Evolutionary conservation across 208 protist species (phyloP).

Genomic region (Trichomonas tenax): DNA sequence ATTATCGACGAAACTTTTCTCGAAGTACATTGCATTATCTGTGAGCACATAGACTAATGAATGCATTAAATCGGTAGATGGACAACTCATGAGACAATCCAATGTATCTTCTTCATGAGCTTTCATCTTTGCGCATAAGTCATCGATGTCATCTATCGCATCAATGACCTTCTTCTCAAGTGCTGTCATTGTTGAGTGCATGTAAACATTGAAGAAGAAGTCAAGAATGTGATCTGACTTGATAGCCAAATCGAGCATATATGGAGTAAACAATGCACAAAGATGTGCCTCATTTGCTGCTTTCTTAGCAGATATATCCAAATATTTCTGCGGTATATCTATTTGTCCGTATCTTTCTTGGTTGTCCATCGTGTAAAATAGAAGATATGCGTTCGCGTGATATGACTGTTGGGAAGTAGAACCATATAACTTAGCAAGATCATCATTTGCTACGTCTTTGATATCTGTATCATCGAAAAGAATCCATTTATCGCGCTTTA

Average conservation of each 20-base stretch:
- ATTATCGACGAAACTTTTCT: neutral
- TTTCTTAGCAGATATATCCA: neutral
- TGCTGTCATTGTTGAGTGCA: neutral
- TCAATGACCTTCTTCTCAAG: neutral
- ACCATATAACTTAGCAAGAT: neutral
- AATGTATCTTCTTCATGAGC: neutral
- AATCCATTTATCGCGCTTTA: neutral
- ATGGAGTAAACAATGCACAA: neutral
- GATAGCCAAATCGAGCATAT: neutral
- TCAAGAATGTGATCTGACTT: neutral
- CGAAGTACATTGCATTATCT: neutral
- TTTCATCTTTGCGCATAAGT: neutral
- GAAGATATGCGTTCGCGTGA: neutral
- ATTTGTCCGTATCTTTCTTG: neutral
- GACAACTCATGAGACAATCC: neutral
- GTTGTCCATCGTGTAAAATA: neutral
- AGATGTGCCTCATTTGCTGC: neutral
- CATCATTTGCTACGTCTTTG: neutral
- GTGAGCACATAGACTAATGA: neutral
- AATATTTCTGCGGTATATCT: neutral
- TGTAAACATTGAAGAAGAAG: neutral
- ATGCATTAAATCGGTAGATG: neutral
- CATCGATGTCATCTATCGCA: neutral
- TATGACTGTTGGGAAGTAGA: too few relatives aligned
- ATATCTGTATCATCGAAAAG: neutral